Evolutionary conservation across 108 stramenopile species (phyloP), one percentile per base, ranked within the genome.

Genomic region (Discostella stelligeroides): DNA sequence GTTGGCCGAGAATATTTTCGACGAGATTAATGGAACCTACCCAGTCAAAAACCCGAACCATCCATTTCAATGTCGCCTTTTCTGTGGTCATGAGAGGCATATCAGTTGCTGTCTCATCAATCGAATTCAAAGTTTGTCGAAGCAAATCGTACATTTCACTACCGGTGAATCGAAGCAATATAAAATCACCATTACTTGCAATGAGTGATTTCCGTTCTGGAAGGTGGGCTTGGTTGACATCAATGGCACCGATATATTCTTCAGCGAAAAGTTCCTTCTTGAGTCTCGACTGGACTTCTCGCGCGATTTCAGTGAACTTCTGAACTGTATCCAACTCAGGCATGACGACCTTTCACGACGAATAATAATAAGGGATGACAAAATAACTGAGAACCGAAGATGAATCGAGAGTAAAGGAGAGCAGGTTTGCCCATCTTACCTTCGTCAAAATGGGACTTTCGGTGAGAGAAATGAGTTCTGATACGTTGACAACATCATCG

Each of bases 31-130:
- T 42, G 7, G 63, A 50, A 15, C 87, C 83, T 17, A 93, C 86
- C 92, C 92, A 93, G 27, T 59, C 34, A 23, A 86, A 82, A 1
- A 87, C 75, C n/a, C 66, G 59, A 21, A 66, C 30, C 27, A 93
- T 85, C 92, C 92, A 93, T n/a, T 82, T 76, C 54, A 89, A 86
- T 0, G 87, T 75, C 39, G 80, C 78, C 57, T 88, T 93, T 40
- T 88, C 89, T 17, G 78, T 67, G 2, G 92, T 93, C 27, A 75
- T 71, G 7, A 88, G 84, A 25, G 71, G 62, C 47, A 93, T 77
- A 28, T 83, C 45, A 42, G 69, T 64, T 45, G 86, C 78, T 2
- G 83, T 66, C 2, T 43, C 58, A 28, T 66, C 69, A 14, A 92
- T 67, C 9, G 53, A 55, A 21, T 75, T 12, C 40, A 90, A 64